A percentile compares a stretch with the other conserved stretches of the same genome.
phyloP scores from a whole-genome alignment of 1,284 basidiomycete genomes.

The Pisolithus thermaeus region DNA sequence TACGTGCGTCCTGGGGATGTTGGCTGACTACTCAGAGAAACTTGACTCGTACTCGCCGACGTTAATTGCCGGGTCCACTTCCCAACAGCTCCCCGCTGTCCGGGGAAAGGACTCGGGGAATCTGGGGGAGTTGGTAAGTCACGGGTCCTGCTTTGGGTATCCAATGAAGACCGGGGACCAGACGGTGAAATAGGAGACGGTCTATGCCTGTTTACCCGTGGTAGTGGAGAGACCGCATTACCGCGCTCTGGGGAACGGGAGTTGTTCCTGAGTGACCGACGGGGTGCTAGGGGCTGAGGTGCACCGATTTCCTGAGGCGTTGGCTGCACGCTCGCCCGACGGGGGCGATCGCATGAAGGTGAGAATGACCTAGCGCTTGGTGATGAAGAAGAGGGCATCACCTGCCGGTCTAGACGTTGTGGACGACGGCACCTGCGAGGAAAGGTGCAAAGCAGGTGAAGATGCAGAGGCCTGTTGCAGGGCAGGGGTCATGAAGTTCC shows the following conservation, averaged over 20 bases:
- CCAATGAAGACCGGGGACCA: conserved; percentile 24
- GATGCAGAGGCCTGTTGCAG: conserved; percentile 65
- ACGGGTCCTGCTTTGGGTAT: conserved; percentile 26
- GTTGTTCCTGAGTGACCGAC: conserved; percentile 23
- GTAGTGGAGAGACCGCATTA: conserved; percentile 15
- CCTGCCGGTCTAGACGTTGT: conserved; percentile 46
- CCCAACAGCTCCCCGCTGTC: conserved; percentile 36
- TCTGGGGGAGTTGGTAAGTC: conserved; percentile 41
- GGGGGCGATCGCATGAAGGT: conserved; percentile 37
- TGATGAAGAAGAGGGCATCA: conserved; percentile 42
- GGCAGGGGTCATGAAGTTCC: conserved; percentile 57
- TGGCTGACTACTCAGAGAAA: conserved; percentile 32
- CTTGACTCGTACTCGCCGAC: conserved; percentile 35
- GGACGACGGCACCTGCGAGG: conserved; percentile 46
- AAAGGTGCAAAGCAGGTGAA: conserved; percentile 60
- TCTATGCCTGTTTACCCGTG: conserved; percentile 23
- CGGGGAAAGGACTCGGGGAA: conserved; percentile 42
- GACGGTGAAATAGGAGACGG: conserved; percentile 35
- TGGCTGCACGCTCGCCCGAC: conserved; percentile 37
- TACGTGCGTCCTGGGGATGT: conserved; percentile 33
- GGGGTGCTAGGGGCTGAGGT: conserved; percentile 35
- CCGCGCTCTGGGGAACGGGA: conserved; percentile 19
- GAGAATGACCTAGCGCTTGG: conserved; percentile 36
- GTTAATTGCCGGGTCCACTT: conserved; percentile 33
- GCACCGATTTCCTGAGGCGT: conserved; percentile 36